Conservation (phyloP, 1,139 yeast species). For the Yamadazyma trypodendri region DNA sequence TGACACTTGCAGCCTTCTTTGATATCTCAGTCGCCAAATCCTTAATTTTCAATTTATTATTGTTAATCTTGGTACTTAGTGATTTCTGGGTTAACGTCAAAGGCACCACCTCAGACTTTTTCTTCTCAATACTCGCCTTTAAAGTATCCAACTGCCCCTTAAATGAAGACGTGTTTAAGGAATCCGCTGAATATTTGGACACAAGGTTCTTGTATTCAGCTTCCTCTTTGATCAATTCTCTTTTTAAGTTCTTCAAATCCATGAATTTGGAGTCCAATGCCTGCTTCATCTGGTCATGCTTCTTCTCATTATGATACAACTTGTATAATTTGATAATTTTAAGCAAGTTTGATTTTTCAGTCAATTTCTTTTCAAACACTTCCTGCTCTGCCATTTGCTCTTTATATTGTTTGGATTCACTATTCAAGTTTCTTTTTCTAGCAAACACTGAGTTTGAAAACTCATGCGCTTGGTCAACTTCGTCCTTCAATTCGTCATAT, state of each 20-base stretch:
- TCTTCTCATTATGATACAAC: slow-evolving; percentile 62
- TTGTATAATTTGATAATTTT: slow-evolving; percentile 59
- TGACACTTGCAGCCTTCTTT: slow-evolving; percentile 48
- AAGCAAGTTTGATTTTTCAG: slow-evolving; percentile 47
- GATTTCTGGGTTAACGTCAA: slow-evolving; percentile 53
- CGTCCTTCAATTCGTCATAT: slow-evolving; percentile 66
- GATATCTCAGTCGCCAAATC: slow-evolving; percentile 52
- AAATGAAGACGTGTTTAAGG: slow-evolving; percentile 41
- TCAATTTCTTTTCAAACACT: slow-evolving; percentile 57
- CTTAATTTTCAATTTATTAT: slow-evolving; percentile 51
- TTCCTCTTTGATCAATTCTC: slow-evolving; percentile 23
- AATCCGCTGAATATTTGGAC: slow-evolving; percentile 48
- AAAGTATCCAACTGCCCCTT: slow-evolving; percentile 39
- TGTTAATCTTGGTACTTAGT: slow-evolving; percentile 44
- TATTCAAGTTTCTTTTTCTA: slow-evolving; percentile 67
- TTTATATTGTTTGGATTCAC: slow-evolving; percentile 77
- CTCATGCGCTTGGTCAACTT: slow-evolving; percentile 67
- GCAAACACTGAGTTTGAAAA: slow-evolving; percentile 65
- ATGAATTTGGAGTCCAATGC: slow-evolving; percentile 24
- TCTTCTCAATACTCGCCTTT: slow-evolving; percentile 40
- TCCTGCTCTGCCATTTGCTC: slow-evolving; percentile 77
- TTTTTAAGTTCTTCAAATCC: slow-evolving; percentile 29
- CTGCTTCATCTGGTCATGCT: slow-evolving; percentile 32
- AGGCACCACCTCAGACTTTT: slow-evolving; percentile 55
- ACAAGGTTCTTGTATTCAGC: slow-evolving; percentile 30